These are phyloP conservation scores for Paecilomyces variotii DNA, from an alignment of 2,329 filamentous ascomycete genomes.

Conservation along the genomic window DNA sequence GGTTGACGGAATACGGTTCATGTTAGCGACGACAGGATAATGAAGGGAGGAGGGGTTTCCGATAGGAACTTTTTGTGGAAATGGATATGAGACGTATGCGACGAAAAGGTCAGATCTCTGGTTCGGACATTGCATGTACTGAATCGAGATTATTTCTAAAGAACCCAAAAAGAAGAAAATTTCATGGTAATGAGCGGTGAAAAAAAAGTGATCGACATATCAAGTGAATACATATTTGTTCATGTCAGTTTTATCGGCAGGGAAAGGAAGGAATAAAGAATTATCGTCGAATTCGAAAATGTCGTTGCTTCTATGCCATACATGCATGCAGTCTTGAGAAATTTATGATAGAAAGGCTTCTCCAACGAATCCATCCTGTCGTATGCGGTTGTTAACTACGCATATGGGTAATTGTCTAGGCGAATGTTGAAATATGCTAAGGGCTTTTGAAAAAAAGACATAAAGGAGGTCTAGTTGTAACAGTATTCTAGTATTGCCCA, in stretches of 20 bases:
- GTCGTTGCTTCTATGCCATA: not conserved
- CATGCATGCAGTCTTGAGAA: not conserved
- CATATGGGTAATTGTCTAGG: not conserved
- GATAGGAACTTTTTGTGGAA: not conserved
- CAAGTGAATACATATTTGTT: not conserved
- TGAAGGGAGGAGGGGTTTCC: not conserved
- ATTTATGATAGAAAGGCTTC: not conserved
- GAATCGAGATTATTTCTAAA: not conserved
- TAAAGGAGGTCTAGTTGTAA: too few species aligned
- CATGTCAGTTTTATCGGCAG: not conserved
- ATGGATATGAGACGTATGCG: not conserved
- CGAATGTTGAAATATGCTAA: not conserved
- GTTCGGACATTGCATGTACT: not conserved
- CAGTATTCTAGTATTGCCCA: too few species aligned
- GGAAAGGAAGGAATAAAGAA: not conserved
- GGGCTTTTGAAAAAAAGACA: too few species aligned
- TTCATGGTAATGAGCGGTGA: not conserved
- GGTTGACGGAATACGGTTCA: not conserved
- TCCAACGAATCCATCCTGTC: not conserved
- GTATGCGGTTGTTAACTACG: not conserved
- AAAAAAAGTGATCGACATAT: not conserved
- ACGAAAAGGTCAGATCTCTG: not conserved
- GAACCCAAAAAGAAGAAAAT: not conserved
- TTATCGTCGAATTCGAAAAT: not conserved
- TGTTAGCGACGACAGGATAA: not conserved